These are phyloP conservation scores for Akanthomyces dipterigenus DNA, from an alignment of 2,329 filamentous ascomycete species.

Conservation along the genomic window DNA sequence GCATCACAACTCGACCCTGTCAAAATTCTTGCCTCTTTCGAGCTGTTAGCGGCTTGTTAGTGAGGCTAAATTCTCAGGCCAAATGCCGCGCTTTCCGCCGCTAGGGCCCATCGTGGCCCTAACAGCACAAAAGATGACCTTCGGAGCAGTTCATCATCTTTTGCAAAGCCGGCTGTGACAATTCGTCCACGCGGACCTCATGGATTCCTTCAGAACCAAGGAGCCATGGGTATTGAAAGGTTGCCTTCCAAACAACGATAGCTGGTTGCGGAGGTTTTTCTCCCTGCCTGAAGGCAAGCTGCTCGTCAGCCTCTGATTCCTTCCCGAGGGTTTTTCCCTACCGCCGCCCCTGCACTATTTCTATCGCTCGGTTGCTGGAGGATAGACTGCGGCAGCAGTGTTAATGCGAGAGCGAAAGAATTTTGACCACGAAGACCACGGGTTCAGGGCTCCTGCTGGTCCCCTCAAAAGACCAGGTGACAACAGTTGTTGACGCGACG, in stretches of 20 bases:
- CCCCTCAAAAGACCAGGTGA: too few relatives aligned
- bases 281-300: neutral
- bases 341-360: slow-evolving; percentile 11
- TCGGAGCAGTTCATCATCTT: neutral
- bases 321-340: slow-evolving; percentile 4
- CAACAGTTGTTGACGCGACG: too few relatives aligned
- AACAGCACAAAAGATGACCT: neutral
- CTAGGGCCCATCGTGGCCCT: too few relatives aligned
- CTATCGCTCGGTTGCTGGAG: slow-evolving; percentile 14
- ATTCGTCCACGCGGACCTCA: neutral
- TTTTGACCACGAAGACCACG: slow-evolving; percentile 11
- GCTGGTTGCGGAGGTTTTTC: slow-evolving; percentile 7
- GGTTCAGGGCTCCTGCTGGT: neutral
- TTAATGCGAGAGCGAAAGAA: neutral
- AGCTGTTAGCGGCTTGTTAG: too few relatives aligned
- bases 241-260: neutral
- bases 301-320: neutral
- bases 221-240: neutral
- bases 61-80: too few relatives aligned
- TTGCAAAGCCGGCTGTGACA: neutral
- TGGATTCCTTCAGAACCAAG: neutral
- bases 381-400: slow-evolving; percentile 11
- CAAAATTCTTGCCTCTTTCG: too few relatives aligned
- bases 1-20: too few relatives aligned
- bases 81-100: neutral